Evolutionary conservation across 1,284 basidiomycete genomes (phyloP).

Genomic region (Boletus austroedulis): DNA sequence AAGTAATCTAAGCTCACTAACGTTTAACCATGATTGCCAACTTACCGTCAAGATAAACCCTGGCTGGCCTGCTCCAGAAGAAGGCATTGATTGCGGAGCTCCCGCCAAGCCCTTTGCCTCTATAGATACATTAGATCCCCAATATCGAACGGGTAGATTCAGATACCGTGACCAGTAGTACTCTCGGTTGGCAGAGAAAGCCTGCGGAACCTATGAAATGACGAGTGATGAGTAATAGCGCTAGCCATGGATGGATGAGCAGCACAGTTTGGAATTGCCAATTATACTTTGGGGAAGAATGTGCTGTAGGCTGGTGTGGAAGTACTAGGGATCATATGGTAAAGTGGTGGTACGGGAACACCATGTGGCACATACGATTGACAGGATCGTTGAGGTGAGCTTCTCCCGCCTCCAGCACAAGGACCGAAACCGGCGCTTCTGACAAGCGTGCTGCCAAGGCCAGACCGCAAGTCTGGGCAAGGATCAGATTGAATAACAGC

Average conservation of each 20-base stretch:
- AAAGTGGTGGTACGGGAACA: not conserved
- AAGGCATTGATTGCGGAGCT: not conserved
- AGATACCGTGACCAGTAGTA: not conserved
- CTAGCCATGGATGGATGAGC: not conserved
- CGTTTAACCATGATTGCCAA: not conserved
- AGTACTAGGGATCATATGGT: not conserved
- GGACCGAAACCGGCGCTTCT: not conserved
- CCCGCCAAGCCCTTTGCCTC: conserved; percentile 1
- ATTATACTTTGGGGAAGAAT: not conserved
- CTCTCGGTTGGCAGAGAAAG: not conserved
- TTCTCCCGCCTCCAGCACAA: conserved; percentile 2
- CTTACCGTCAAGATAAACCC: not conserved
- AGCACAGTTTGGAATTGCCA: conserved; percentile 3
- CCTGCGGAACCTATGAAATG: not conserved
- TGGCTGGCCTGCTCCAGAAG: conserved; percentile 2
- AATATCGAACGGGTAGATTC: not conserved
- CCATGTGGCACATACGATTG: not conserved
- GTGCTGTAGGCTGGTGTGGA: not conserved
- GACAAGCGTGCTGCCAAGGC: not conserved
- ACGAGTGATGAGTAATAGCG: not conserved
- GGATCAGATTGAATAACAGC: not conserved
- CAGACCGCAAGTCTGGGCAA: not conserved
- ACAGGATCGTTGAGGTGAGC: conserved; percentile 1
- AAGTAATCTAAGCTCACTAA: not conserved
- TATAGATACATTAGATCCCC: not conserved